Conservation (phyloP, 371 early-diverging fungal species). For the Phascolomyces articulosus region DNA sequence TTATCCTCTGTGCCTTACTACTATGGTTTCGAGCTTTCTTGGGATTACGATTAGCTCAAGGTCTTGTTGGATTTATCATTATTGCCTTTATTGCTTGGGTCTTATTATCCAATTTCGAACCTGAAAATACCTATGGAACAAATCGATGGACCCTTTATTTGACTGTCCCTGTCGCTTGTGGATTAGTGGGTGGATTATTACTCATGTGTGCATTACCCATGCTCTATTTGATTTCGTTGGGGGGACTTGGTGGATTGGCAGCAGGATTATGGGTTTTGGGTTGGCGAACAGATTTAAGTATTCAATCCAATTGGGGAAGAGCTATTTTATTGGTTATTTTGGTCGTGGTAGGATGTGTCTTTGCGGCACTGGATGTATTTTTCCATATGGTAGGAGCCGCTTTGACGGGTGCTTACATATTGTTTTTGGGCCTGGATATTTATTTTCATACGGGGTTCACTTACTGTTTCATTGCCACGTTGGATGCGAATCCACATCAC, state of each 20-base stretch:
- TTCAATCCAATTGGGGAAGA: conserved; percentile 59
- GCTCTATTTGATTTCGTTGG: conserved; percentile 53
- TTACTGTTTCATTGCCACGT: conserved; percentile 31
- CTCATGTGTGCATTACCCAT: conserved; percentile 44
- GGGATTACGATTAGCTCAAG: conserved; percentile 50
- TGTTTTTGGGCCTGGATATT: conserved; percentile 77
- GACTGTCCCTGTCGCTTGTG: conserved; percentile 55
- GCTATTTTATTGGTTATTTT: conserved; percentile 66
- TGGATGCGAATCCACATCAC: conserved; percentile 35
- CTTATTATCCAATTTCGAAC: conserved; percentile 58
- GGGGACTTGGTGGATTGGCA: conserved; percentile 67
- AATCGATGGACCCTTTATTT: conserved; percentile 49
- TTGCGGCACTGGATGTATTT: conserved; percentile 55
- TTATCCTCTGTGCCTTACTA: conserved; percentile 65
- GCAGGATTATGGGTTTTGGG: conserved; percentile 66
- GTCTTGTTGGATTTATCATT: conserved; percentile 36
- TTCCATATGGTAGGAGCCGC: conserved; percentile 68
- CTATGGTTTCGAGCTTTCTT: conserved; percentile 66
- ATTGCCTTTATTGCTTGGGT: conserved; percentile 53
- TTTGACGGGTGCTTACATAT: conserved; percentile 68
- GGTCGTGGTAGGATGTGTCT: conserved; percentile 52
- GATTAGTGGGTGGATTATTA: conserved; percentile 40
- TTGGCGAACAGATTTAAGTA: conserved; percentile 56
- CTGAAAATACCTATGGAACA: conserved; percentile 29
- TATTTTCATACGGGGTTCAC: conserved; percentile 76